A percentile compares a stretch with the other conserved stretches of the same genome.
Evolutionary conservation across 164 flowering plant genomes (phyloP).

Genomic region (Tetracentron sinense): DNA sequence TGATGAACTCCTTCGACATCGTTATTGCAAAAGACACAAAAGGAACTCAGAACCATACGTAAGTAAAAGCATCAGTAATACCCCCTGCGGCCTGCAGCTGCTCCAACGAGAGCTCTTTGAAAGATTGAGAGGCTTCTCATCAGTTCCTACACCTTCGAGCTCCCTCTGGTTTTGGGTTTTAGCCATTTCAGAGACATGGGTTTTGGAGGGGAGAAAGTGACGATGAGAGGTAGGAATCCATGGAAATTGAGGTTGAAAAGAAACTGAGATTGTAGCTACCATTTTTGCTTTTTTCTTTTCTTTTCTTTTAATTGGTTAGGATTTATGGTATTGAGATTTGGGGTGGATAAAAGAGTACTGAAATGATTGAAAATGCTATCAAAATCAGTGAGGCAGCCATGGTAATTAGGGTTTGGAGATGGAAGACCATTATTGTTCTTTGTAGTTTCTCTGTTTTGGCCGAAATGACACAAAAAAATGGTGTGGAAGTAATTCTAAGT

Average conservation of each 20-base stretch:
- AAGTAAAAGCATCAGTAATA: constrained; percentile 88
- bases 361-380: constrained; percentile 27
- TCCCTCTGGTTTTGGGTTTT: constrained; percentile 29
- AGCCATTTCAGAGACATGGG: constrained; percentile 25
- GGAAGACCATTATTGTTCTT: constrained; percentile 10
- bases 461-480: no score
- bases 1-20: constrained; percentile 94
- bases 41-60: constrained; percentile 78
- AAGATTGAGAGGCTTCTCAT: constrained; percentile 46
- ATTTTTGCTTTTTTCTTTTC: constrained; percentile 8
- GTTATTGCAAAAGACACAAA: constrained; percentile 90
- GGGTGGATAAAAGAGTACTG: constrained; percentile 25
- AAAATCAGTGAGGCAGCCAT: constrained; percentile 24
- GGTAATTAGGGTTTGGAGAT: constrained; percentile 1
- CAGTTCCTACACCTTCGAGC: constrained; percentile 27
- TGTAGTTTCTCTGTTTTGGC: background rate
- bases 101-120: constrained; percentile 77
- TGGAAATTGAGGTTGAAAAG: constrained; percentile 32
- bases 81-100: constrained; percentile 85
- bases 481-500: no score
- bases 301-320: constrained; percentile 5
- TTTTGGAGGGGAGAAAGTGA: constrained; percentile 1
- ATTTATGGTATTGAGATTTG: constrained; percentile 5
- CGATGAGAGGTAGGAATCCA: constrained; percentile 4
- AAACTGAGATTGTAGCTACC: constrained; percentile 11